Evolutionary conservation across 2,329 filamentous ascomycete species (phyloP).

Genomic region (Penicillium sp.): DNA sequence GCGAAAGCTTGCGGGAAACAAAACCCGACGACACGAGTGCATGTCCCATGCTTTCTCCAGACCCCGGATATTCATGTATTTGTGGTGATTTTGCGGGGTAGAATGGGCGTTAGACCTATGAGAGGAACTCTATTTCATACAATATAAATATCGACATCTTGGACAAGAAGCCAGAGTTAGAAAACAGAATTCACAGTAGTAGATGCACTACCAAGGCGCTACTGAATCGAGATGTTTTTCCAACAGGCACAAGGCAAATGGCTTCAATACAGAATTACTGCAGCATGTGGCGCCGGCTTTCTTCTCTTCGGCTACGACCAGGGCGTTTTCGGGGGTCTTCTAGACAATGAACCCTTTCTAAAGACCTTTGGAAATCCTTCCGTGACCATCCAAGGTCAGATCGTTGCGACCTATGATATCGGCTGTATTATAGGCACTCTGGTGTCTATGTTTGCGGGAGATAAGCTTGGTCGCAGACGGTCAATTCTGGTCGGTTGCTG

Average conservation of each 20-base stretch:
- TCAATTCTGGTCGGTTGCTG: slow-evolving; percentile 19
- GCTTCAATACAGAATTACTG: slow-evolving; percentile 15
- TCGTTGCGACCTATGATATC: slow-evolving; percentile 24
- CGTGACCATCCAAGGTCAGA: slow-evolving; percentile 23
- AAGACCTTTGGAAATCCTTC: slow-evolving; percentile 20
- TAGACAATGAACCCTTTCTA: slow-evolving; percentile 19
- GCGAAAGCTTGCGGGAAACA: too few species aligned
- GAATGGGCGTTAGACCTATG: too few species aligned
- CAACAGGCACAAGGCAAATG: slow-evolving; percentile 1
- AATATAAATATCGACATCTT: too few species aligned
- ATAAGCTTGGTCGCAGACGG: slow-evolving; percentile 15
- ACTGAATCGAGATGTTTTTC: slow-evolving; percentile 1
- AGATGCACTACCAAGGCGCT: too few species aligned
- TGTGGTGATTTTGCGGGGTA: too few species aligned
- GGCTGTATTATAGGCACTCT: slow-evolving; percentile 22
- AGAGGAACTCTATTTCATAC: too few species aligned
- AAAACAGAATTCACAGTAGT: too few species aligned
- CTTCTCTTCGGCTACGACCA: slow-evolving; percentile 32
- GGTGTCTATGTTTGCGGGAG: slow-evolving; percentile 19
- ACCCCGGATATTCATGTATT: too few species aligned
- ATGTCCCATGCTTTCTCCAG: too few species aligned
- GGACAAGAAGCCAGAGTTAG: too few species aligned
- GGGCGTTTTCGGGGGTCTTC: slow-evolving; percentile 28
- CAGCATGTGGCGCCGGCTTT: slow-evolving; percentile 22
- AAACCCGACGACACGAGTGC: too few species aligned